Base-by-base conservation (phyloP, 2,329 filamentous ascomycete species). In the Exutisphaerella laricina region DNA sequence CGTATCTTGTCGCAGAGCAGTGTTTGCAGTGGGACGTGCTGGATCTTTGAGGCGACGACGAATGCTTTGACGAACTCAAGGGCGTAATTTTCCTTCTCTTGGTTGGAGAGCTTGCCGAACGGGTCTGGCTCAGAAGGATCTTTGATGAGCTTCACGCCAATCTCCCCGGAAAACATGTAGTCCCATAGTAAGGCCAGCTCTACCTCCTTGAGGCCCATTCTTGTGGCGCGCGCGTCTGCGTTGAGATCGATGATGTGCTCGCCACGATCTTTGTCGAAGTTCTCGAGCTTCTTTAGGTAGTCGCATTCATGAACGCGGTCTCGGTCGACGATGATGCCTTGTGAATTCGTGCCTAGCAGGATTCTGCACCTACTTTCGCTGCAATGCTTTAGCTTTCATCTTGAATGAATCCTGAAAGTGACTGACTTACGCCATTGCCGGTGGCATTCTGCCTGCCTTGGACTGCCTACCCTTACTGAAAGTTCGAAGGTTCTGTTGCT, bases 1-100 rank as follows among this genome's bases (percentile, higher is more conserved):
- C 28, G 21, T 4, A 57, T 36, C 25, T 57, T 54, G 10, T 54
- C 21, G 17, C 44, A 16, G n/a, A 48, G 45, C 4, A 50, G 23
- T 6, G 34, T 16, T 23, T 57, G 53, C n/a, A 57, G 37, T 1
- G 12, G 8, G 12, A 33, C 45, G 25, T 51, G 40, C 25, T 49
- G 35, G 14, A 57, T 32, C 20, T 53, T 52, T 22, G 37, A 35
- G 1, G 53, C 53, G 1, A 44, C 43, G 4, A 41, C 37, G 38
- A 51, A 57, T 16, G 49, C 45, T 9, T 28, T 16, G 22, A 37
- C 38, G 34, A 52, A 39, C 5, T 25, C 10, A 18, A 49, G 37
- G 2, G 48, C 47, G n/a, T 42, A 32, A 6, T 20, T 14, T 20
- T 39, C 37, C 39, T 54, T 50, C 16, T 41, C 5, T 3, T 14